Conservation (phyloP, 495 filamentous ascomycete genomes). For the Rhypophila decipiens region DNA sequence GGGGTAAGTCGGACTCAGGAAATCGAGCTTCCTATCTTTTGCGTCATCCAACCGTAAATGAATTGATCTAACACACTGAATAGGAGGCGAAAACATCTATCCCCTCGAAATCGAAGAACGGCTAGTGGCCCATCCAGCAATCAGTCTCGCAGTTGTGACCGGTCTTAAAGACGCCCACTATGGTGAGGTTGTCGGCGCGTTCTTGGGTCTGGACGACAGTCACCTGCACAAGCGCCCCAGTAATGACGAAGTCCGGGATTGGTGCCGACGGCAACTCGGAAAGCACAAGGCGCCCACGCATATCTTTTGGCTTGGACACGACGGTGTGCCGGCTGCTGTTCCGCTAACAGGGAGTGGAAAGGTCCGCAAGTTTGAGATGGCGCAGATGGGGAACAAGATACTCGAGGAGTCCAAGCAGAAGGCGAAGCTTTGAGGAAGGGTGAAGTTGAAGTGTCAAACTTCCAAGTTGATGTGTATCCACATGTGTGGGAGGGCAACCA, state of each 20-base stretch:
- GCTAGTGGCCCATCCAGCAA: constrained; percentile 49
- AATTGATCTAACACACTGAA: constrained; percentile 1
- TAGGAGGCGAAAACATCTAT: constrained; percentile 57
- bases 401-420: constrained; percentile 24
- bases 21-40: background rate
- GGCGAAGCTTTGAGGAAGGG: constrained; percentile 35
- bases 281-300: constrained; percentile 62
- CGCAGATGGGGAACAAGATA: constrained; percentile 47
- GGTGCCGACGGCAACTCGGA: constrained; percentile 55
- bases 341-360: constrained; percentile 68
- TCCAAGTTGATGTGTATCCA: too few species aligned
- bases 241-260: constrained; percentile 49
- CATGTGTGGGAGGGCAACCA: too few species aligned
- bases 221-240: constrained; percentile 25
- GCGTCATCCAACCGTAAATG: background rate
- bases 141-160: constrained; percentile 54
- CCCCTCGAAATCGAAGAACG: constrained; percentile 67
- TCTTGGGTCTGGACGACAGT: constrained; percentile 36
- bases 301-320: constrained; percentile 59
- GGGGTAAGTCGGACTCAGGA: constrained; percentile 25
- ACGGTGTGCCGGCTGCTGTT: constrained; percentile 47
- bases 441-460: too few species aligned
- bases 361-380: constrained; percentile 62
- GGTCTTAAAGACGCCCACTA: constrained; percentile 57
- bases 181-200: constrained; percentile 62